Conservation (phyloP, 495 filamentous ascomycete species). For the Neurospora sublineolata region DNA sequence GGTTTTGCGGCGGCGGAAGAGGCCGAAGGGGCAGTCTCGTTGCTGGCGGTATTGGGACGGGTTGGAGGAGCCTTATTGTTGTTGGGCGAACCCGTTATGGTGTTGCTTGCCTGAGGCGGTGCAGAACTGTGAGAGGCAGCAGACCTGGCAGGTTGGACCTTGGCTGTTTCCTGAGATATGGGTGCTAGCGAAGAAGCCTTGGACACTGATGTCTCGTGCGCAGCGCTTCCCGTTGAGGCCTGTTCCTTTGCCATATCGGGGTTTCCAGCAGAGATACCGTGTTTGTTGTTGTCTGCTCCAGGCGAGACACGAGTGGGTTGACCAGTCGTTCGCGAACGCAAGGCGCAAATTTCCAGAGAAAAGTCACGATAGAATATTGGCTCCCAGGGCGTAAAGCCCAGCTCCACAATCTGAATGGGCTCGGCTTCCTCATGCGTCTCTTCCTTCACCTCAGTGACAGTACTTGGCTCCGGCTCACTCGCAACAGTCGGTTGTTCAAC, state of each 20-base stretch:
- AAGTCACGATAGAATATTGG: slow-evolving; percentile 11
- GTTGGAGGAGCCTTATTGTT: neutral
- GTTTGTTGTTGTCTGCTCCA: neutral
- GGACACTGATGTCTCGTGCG: slow-evolving; percentile 1
- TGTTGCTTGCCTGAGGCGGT: neutral
- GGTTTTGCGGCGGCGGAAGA: neutral
- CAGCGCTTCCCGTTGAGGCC: neutral
- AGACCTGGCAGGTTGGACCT: neutral
- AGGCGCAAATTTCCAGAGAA: slow-evolving; percentile 9
- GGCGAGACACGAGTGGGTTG: slow-evolving; percentile 15
- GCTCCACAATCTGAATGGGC: slow-evolving; percentile 1
- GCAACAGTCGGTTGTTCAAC: neutral
- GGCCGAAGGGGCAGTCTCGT: neutral
- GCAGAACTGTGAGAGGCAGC: slow-evolving; percentile 1
- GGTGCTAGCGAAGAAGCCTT: neutral
- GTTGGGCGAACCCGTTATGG: neutral
- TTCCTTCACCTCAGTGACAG: neutral
- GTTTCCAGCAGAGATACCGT: neutral
- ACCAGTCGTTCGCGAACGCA: slow-evolving; percentile 17
- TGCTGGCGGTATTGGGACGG: neutral
- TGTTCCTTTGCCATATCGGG: slow-evolving; percentile 4
- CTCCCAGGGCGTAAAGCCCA: slow-evolving; percentile 20
- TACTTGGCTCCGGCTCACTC: neutral
- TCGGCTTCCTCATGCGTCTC: neutral
- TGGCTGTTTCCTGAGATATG: neutral